phyloP scores from a whole-genome alignment of 345 rosid genomes.

The Passiflora organensis region DNA sequence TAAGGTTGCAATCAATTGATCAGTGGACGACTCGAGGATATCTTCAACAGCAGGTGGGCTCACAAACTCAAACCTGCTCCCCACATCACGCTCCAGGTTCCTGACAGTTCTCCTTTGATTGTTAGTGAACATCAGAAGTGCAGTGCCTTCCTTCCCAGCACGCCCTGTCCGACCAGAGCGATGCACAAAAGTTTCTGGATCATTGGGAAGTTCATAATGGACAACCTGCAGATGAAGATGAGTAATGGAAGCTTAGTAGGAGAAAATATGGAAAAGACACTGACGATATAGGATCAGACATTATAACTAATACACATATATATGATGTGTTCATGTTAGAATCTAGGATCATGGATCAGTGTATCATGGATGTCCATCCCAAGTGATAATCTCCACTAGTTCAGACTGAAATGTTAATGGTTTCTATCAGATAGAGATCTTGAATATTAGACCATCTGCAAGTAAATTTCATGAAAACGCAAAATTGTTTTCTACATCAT shows the following conservation, averaged over 20 bases:
- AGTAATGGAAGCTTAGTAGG: not conserved
- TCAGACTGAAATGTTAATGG: too few relatives aligned
- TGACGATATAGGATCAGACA: too few relatives aligned
- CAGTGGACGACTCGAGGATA: conserved; percentile 78
- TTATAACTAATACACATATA: too few relatives aligned
- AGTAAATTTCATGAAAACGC: too few relatives aligned
- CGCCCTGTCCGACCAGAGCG: conserved; percentile 99
- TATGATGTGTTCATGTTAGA: too few relatives aligned
- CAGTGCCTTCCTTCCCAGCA: conserved; percentile 95
- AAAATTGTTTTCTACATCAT: too few relatives aligned
- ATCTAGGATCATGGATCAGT: too few relatives aligned
- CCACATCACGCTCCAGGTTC: conserved; percentile 88
- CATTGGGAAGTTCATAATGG: conserved; percentile 98
- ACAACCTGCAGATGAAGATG: conserved; percentile 48
- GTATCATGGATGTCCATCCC: too few relatives aligned
- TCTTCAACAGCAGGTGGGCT: conserved; percentile 75
- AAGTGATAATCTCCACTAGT: too few relatives aligned
- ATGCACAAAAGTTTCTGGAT: conserved; percentile 94
- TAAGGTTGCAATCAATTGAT: conserved; percentile 79
- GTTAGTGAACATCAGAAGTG: conserved; percentile 72
- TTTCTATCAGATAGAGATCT: too few relatives aligned
- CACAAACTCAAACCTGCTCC: conserved; percentile 81
- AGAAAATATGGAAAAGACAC: too few relatives aligned
- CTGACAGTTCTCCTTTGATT: conserved; percentile 87
- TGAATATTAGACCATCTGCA: too few relatives aligned